These are phyloP conservation scores for Hymenoscyphus salicellus DNA, from an alignment of 2,329 filamentous ascomycete species.

Conservation along the genomic window DNA sequence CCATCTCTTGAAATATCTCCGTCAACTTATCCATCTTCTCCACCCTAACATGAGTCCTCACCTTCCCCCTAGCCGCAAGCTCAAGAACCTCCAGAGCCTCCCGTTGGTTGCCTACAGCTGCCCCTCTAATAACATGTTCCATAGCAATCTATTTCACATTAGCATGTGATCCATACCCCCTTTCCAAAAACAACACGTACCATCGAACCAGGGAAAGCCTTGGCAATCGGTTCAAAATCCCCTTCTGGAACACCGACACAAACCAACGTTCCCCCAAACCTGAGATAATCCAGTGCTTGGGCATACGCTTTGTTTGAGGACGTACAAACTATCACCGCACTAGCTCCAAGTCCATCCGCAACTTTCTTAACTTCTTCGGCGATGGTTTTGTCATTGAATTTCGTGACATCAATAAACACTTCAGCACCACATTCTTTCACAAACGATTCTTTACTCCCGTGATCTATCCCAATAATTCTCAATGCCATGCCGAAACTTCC, in stretches of 20 bases:
- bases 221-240: slow-evolving; percentile 43
- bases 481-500: slow-evolving; percentile 58
- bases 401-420: slow-evolving; percentile 50
- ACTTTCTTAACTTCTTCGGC: slow-evolving; percentile 47
- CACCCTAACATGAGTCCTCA: slow-evolving; percentile 44
- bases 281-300: slow-evolving; percentile 46
- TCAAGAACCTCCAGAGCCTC: slow-evolving; percentile 50
- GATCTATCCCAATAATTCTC: slow-evolving; percentile 64
- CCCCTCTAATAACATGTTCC: slow-evolving; percentile 47
- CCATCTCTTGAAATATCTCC: slow-evolving; percentile 45
- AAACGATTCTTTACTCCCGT: slow-evolving; percentile 56
- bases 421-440: slow-evolving; percentile 49
- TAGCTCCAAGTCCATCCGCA: slow-evolving; percentile 49
- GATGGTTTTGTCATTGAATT: slow-evolving; percentile 45
- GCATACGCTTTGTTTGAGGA: slow-evolving; percentile 49
- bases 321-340: slow-evolving; percentile 56
- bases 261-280: slow-evolving; percentile 49
- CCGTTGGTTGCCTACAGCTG: slow-evolving; percentile 48
- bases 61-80: slow-evolving; percentile 46
- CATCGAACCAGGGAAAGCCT: slow-evolving; percentile 42
- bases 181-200: not conserved
- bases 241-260: slow-evolving; percentile 52
- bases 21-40: slow-evolving; percentile 48
- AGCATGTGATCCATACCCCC: not conserved
- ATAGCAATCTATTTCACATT: slow-evolving; percentile 34